phyloP scores from a whole-genome alignment of 83 land plant species.

The Larix sibirica region DNA sequence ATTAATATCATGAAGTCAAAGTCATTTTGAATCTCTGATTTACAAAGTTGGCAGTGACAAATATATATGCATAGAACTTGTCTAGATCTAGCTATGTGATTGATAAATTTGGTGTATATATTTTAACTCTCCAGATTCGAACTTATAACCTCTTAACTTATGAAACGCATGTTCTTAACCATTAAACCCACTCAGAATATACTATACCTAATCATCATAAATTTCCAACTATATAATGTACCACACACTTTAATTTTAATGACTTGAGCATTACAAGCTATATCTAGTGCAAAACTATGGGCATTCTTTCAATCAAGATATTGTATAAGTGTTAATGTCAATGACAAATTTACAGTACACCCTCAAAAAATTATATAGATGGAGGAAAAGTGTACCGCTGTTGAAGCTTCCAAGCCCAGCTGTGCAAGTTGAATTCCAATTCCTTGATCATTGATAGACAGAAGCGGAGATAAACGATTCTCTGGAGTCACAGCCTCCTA shows the following conservation, averaged over 20 bases:
- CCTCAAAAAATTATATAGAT: neutral
- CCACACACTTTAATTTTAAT: neutral
- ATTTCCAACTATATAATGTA: neutral
- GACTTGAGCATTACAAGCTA: neutral
- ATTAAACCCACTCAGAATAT: no score
- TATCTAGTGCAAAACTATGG: neutral
- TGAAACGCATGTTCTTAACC: no score
- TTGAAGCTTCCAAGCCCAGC: conserved; percentile 15
- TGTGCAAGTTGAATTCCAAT: conserved; percentile 11
- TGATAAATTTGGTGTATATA: no score
- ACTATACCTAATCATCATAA: neutral
- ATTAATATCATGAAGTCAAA: neutral
- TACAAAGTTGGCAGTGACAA: neutral
- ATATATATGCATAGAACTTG: neutral
- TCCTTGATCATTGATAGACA: neutral
- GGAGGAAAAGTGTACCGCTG: neutral
- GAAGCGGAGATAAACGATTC: neutral
- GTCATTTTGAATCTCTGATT: neutral
- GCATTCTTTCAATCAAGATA: neutral
- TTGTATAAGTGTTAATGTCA: neutral
- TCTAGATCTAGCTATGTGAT: no score
- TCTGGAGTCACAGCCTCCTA: conserved; percentile 5
- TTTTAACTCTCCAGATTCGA: no score
- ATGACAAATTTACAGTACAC: neutral
- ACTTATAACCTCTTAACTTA: no score